Evolutionary conservation across 192 early-diverging fungal species (phyloP), one percentile per base, ranked within the genome.

Genomic region (Podochytrium sp.): DNA sequence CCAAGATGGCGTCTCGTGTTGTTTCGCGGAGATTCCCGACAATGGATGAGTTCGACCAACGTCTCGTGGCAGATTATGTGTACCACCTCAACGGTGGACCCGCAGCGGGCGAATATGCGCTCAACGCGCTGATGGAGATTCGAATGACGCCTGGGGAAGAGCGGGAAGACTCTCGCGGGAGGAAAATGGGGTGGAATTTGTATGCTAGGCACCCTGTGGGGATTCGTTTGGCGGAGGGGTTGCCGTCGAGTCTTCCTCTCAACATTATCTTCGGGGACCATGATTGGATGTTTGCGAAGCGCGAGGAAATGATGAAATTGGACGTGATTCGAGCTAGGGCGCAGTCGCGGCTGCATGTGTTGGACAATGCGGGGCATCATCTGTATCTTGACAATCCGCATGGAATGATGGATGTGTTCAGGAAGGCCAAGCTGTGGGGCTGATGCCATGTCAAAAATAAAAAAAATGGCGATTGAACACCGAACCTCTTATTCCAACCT

Each of bases 231-330:
- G 23, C 32, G 42, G 1, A 60, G 23, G 42, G 43, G 16, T 27
- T 71, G 6, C 69, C 69, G 4, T 23, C 5, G 2, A 14, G n/a
- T 39, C 12, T 71, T 14, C 69, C 69, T 30, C 30, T 71, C n/a
- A 58, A n/a, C 16, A 60, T 71, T 42, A 16, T 71, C 4, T 71
- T 60, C 43, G 69, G 69, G 25, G 69, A 71, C 39, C 40, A 57
- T 33, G 69, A 71, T 33, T 71, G 69, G 69, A 71, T 71, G 69
- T 71, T 71, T 60, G 10, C 56, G 14, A 71, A 71, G 27, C 49
- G 69, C 27, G 20, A 37, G 5, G 35, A 47, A 18, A 71, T 71
- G 1, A 7, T 71, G n/a, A 30, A 16, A 37, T 60, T 71, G 39
- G 57, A 71, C 40, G 29, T 71, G 29, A 33, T 71, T 33, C 4